Evolutionary conservation across 257 asterid species (phyloP).

Genomic region (Salvia splendens): DNA sequence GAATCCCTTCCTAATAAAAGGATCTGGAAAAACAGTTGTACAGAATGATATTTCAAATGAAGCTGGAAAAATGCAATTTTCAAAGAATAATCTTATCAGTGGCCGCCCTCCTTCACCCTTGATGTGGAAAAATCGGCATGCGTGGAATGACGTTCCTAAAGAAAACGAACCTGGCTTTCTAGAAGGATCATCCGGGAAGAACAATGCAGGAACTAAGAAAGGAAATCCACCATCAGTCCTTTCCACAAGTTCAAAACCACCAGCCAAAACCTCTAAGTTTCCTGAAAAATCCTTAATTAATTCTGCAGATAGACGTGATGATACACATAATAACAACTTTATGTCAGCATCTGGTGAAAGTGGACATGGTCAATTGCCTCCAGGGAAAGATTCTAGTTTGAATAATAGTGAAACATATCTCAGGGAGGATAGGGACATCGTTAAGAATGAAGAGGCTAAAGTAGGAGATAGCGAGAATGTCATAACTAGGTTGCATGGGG

Average conservation of each 20-base stretch:
- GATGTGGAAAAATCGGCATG: conserved; percentile 67
- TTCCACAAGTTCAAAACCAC: conserved; percentile 53
- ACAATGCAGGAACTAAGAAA: conserved; percentile 43
- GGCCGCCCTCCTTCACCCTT: conserved; percentile 73
- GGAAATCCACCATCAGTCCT: conserved; percentile 47
- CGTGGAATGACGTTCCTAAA: conserved; percentile 62
- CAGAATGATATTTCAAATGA: conserved; percentile 56
- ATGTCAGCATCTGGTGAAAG: conserved; percentile 43
- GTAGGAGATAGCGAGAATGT: conserved; percentile 32
- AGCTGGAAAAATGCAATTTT: conserved; percentile 57
- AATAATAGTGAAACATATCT: conserved; percentile 41
- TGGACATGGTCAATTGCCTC: conserved; percentile 42
- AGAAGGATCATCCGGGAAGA: conserved; percentile 50
- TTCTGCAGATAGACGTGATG: conserved; percentile 39
- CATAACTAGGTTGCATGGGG: conserved; percentile 36
- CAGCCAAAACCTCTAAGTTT: conserved; percentile 37
- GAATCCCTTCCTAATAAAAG: conserved; percentile 88
- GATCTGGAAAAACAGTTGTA: conserved; percentile 54
- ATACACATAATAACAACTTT: conserved; percentile 34
- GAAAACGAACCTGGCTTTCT: conserved; percentile 46
- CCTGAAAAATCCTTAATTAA: conserved; percentile 41
- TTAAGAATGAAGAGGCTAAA: conserved; percentile 39
- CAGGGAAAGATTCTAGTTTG: conserved; percentile 35
- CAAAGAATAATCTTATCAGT: conserved; percentile 44
- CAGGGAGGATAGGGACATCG: conserved; percentile 36